Base-by-base conservation (phyloP, 805 yeast species). In the Sungouiozyma ichnusensis region DNA sequence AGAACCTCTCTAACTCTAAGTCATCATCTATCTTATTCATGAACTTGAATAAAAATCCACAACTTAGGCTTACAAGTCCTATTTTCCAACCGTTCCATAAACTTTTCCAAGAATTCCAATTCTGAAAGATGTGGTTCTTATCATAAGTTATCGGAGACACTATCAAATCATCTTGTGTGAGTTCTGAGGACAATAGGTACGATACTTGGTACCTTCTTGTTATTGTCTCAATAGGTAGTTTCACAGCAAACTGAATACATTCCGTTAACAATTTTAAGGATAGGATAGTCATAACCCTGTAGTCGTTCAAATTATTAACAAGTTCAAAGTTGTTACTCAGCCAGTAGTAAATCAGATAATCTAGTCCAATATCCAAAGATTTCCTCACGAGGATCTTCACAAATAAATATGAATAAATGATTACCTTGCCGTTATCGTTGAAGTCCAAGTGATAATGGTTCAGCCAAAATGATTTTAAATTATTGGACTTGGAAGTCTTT, bases 81-180 rank as follows among this genome's bases (percentile, higher is more conserved):
- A 86, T 79, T 58, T 85, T 75, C 97, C 97, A 90, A 32, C 97
- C 98, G 50, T 90, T 74, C 71, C 85, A 88, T 19, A 81, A 59
- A 1, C 73, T 69, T 6, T 32, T 35, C 46, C 46, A 44, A 34
- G 16, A 24, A 24, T 11, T 24, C 29, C 29, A 24, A 7, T 18
- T 35, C 15, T 33, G 36, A 6, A 35, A 33, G 4, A 40, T 44
- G 20, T 38, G 39, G 4, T 39, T 16, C 16, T 33, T 32, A n/a
- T n/a, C n/a, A n/a, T n/a, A n/a, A 27, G 38, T 38, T 6, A 38
- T 34, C n/a, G 46, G 47, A n/a, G 16, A 40, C 4, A 44, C 40
- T 3, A 47, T 39, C 27, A 47, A 33, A 24, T 37, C 14, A n/a
- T 41, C 24, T 13, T 33, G 13, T 14, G 27, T 29, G 9, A 39